Conservation (phyloP, 371 early-diverging fungal species). For the Mucor sp. region DNA sequence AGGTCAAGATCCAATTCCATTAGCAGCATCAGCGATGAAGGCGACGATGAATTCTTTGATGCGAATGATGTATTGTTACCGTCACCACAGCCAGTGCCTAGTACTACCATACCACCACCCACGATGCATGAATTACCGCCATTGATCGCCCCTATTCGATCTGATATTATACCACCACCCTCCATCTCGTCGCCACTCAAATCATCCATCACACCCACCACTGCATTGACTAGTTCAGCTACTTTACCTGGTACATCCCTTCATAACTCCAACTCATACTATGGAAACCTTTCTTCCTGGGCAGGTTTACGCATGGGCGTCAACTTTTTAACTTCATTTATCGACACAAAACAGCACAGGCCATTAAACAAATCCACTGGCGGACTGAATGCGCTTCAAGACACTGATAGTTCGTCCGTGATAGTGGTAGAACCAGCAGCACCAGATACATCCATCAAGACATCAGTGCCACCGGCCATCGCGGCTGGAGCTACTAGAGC, state of each 20-base stretch:
- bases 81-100: constrained; percentile 1
- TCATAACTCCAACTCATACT: not conserved
- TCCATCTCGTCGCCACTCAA: not conserved
- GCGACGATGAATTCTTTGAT: constrained; percentile 38
- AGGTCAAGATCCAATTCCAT: constrained; percentile 5
- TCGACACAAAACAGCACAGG: constrained; percentile 1
- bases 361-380: not conserved
- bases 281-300: constrained; percentile 11
- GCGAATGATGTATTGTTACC: constrained; percentile 19
- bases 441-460: not conserved
- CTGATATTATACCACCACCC: not conserved
- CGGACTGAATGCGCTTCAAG: not conserved
- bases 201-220: not conserved
- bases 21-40: not conserved
- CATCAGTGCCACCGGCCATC: not conserved
- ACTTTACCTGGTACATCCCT: not conserved
- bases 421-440: not conserved
- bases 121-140: not conserved
- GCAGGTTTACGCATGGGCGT: constrained; percentile 33
- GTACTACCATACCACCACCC: not conserved
- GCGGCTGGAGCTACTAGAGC: too few species aligned
- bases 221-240: not conserved
- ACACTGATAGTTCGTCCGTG: not conserved
- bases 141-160: not conserved
- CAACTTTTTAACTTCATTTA: constrained; percentile 31